These are phyloP conservation scores for Marasmius tenuissimus DNA, from an alignment of 1,284 basidiomycete species.

Conservation along the genomic window DNA sequence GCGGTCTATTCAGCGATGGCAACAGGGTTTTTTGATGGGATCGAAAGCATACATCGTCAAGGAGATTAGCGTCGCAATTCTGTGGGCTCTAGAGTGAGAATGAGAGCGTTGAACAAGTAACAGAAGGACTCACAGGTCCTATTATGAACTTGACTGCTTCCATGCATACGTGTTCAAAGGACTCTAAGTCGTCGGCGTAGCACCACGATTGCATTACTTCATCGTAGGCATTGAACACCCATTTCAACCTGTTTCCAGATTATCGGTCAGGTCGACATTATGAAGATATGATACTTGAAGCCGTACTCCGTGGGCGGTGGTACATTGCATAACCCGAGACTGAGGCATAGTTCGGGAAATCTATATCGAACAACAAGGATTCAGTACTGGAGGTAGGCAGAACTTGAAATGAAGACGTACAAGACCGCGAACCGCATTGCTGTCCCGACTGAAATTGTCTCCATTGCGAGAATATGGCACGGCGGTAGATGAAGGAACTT, in stretches of 20 bases:
- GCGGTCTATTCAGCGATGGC: neutral
- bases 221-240: constrained; percentile 57
- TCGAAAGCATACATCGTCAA: constrained; percentile 51
- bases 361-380: constrained; percentile 30
- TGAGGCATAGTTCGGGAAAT: constrained; percentile 71
- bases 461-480: constrained; percentile 66
- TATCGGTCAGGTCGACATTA: constrained; percentile 2
- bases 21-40: neutral
- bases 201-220: constrained; percentile 66
- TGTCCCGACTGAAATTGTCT: constrained; percentile 49
- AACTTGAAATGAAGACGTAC: constrained; percentile 34
- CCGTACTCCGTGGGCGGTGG: constrained; percentile 68
- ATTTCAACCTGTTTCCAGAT: constrained; percentile 46
- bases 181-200: constrained; percentile 63
- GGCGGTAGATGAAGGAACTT: constrained; percentile 65
- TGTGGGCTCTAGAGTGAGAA: constrained; percentile 22
- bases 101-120: constrained; percentile 3
- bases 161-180: constrained; percentile 63
- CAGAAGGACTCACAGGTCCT: constrained; percentile 41
- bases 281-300: neutral
- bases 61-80: constrained; percentile 54
- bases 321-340: constrained; percentile 67
- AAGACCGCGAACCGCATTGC: constrained; percentile 63
- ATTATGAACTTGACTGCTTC: constrained; percentile 56
- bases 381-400: neutral